A percentile compares a stretch with the other conserved stretches of the same genome.
phyloP scores from a whole-genome alignment of 2,329 filamentous ascomycete species.

The Pezicula carpinea region DNA sequence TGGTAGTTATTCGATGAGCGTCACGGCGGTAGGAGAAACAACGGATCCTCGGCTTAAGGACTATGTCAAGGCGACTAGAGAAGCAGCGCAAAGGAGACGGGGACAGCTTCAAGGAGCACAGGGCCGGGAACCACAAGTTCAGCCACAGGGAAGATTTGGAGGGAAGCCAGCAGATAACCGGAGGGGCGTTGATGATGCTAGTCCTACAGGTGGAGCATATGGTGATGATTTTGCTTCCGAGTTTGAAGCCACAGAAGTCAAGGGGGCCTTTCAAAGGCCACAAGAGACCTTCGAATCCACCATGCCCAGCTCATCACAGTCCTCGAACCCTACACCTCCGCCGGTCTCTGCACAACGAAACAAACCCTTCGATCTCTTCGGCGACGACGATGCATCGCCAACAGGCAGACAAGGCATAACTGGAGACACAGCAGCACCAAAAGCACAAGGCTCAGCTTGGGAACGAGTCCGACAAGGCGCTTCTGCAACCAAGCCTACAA shows the following conservation, averaged over 20 bases:
- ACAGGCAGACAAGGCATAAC: slow-evolving; percentile 17
- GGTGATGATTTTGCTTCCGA: slow-evolving; percentile 7
- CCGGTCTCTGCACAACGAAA: slow-evolving; percentile 8
- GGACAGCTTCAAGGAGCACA: slow-evolving; percentile 4
- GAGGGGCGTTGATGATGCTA: slow-evolving; percentile 20
- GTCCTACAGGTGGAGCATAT: slow-evolving; percentile 21
- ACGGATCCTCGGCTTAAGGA: slow-evolving; percentile 22
- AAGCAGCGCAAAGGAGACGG: slow-evolving; percentile 4
- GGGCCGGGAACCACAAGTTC: slow-evolving; percentile 5
- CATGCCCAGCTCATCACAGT: background rate
- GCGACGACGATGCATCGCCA: slow-evolving; percentile 23
- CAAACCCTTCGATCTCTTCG: slow-evolving; percentile 17
- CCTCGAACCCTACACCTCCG: background rate
- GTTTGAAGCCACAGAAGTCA: background rate
- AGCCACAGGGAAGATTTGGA: background rate
- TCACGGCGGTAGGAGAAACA: slow-evolving; percentile 20
- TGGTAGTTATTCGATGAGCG: slow-evolving; percentile 19
- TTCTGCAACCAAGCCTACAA: too few species aligned
- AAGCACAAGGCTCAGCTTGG: slow-evolving; percentile 25
- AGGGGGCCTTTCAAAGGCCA: background rate
- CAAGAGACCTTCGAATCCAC: background rate
- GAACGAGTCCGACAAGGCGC: slow-evolving; percentile 24
- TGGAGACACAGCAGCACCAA: slow-evolving; percentile 10
- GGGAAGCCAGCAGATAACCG: background rate
- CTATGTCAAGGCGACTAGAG: slow-evolving; percentile 10